These are phyloP conservation scores for Cercospora zeae-maydis DNA, from an alignment of 2,329 filamentous ascomycete species.

Conservation along the genomic window DNA sequence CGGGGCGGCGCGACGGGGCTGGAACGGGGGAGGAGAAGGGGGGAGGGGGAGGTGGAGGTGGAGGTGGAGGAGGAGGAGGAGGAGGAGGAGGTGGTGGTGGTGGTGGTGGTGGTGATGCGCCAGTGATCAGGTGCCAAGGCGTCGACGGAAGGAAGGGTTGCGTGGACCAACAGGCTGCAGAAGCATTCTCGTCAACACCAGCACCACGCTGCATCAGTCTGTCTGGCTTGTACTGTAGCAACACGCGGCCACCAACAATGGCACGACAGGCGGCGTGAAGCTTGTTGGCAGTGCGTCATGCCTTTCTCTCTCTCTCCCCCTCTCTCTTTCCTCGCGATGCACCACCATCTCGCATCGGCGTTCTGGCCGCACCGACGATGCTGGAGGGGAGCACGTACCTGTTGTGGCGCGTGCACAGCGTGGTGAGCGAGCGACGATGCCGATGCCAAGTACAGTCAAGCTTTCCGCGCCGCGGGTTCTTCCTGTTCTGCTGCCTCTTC, in stretches of 20 bases:
- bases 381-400: background rate
- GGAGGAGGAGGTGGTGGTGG: background rate
- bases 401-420: background rate
- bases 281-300: background rate
- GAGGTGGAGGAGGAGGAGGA: background rate
- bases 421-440: background rate
- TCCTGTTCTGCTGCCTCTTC: too few species aligned
- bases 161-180: background rate
- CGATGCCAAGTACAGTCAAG: conserved; percentile 11
- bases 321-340: too few species aligned
- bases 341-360: too few species aligned
- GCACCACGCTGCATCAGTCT: background rate
- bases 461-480: background rate
- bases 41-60: too few species aligned
- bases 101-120: background rate
- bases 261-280: background rate
- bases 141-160: background rate
- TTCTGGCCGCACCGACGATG: background rate
- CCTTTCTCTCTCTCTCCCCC: too few species aligned
- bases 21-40: background rate
- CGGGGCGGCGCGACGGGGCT: background rate
- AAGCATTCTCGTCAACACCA: background rate
- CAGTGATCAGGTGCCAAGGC: background rate
- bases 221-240: too few species aligned
- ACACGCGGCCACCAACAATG: background rate